Evolutionary conservation across 345 rosid species (phyloP), one percentile per base, ranked within the genome.

Genomic region (Rhodamnia rubescens): DNA sequence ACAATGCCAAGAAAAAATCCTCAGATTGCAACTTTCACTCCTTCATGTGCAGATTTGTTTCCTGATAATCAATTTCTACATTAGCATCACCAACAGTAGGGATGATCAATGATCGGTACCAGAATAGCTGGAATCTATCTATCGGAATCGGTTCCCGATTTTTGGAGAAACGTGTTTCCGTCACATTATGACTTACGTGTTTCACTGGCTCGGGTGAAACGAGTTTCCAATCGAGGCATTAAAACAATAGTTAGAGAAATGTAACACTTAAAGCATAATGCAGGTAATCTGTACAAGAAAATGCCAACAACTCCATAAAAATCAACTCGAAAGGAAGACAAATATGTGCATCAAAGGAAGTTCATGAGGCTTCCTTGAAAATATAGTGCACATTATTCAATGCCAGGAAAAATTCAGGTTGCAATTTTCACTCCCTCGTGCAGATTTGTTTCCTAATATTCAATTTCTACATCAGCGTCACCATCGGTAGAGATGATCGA

Each of bases 91-190:
- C 4, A 24, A 69, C 26, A 36, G 4, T 11, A 11, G 4, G 14
- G 13, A 50, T 49, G 53, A 52, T 52, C 53, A 1, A 18, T 18
- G 1, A 9, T 42, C 26, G 2, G 14, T 8, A 18, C 6, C 6
- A 9, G 11, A 9, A 36, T 69, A 44, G 8, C 26, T 36, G 4
- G 47, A 18, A 36, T 69, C 13, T 36, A 69, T 13, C 47, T 18
- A 69, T 69, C 2, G 9, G 4, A 36, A 36, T 6, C 4, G 26
- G 47, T 20, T 69, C 42, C 10, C 26, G 3, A 36, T 36, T 18
- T 20, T 11, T 69, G 0, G 4, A 36, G 40, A 36, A 24, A 36
- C 13, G 13, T 4, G 2, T 2, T 36, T 9, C 1, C 13, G 3
- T 18, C 24, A 4, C 4, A 5, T 69, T 36, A 2, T 9, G 57